These are phyloP conservation scores for Russula olivacea DNA, from an alignment of 768 basidiomycete species.

Conservation along the genomic window DNA sequence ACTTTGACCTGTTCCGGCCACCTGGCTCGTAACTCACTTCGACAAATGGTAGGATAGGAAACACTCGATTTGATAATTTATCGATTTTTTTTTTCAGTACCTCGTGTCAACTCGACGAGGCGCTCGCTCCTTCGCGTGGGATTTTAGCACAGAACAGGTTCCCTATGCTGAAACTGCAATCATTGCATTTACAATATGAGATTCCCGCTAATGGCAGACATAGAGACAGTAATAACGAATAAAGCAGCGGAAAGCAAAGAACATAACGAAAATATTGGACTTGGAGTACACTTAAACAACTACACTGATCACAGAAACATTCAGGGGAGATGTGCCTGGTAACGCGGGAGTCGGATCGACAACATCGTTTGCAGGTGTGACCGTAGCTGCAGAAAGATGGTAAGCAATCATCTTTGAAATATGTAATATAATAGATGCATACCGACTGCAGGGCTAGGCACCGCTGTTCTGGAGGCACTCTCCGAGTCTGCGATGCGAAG, in stretches of 20 bases:
- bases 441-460: not conserved
- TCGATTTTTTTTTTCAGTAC: too few species aligned
- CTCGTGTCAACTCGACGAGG: too few species aligned
- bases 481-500: not conserved
- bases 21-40: too few species aligned
- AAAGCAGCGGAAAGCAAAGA: not conserved
- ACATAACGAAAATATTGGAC: not conserved
- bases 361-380: not conserved
- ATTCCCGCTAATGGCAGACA: too few species aligned
- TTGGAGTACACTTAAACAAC: not conserved
- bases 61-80: too few species aligned
- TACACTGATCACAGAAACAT: not conserved
- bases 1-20: too few species aligned
- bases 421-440: not conserved
- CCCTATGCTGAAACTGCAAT: too few species aligned
- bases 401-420: not conserved
- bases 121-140: too few species aligned
- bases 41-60: too few species aligned
- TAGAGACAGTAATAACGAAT: not conserved
- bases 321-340: not conserved
- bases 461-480: not conserved
- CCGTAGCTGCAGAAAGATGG: not conserved
- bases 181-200: too few species aligned
- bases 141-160: too few species aligned
- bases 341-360: not conserved